Evolutionary conservation across 2,329 filamentous ascomycete genomes (phyloP).

Genomic region (Trichoderma gracile): DNA sequence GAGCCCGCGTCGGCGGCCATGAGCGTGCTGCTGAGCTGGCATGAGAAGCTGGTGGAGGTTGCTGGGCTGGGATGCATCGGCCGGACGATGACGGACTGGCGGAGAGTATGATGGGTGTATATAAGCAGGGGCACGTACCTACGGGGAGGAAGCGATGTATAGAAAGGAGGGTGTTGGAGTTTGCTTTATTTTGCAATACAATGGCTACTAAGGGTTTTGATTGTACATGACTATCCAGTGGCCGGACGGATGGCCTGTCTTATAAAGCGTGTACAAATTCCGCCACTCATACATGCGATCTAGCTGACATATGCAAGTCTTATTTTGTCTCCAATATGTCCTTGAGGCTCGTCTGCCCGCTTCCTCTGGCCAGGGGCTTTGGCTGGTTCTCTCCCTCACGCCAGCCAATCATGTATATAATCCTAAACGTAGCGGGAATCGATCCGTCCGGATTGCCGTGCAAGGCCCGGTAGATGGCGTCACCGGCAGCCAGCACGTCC

Average conservation of each 20-base stretch:
- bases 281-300: neutral
- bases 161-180: neutral
- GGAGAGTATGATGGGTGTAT: slow-evolving; percentile 58
- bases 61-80: slow-evolving; percentile 89
- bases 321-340: slow-evolving; percentile 62
- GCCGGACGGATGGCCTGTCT: neutral
- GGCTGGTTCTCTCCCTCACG: slow-evolving; percentile 78
- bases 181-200: slow-evolving; percentile 10
- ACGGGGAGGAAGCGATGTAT: neutral
- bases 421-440: slow-evolving; percentile 86
- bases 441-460: slow-evolving; percentile 78
- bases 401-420: slow-evolving; percentile 99
- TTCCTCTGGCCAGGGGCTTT: slow-evolving; percentile 78
- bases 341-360: slow-evolving; percentile 83
- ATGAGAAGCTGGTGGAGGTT: slow-evolving; percentile 96
- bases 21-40: slow-evolving; percentile 97
- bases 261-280: neutral
- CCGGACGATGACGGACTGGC: slow-evolving; percentile 93
- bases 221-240: neutral
- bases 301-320: slow-evolving; percentile 33
- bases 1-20: slow-evolving; percentile 82
- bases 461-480: slow-evolving; percentile 84
- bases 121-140: neutral
- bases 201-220: neutral
- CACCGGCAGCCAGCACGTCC: slow-evolving; percentile 83